Percentiles rank a stretch among this genome's conserved stretches.
These are phyloP conservation scores for Millerago galiae DNA, from an alignment of 805 yeast species.

Conservation along the genomic window DNA sequence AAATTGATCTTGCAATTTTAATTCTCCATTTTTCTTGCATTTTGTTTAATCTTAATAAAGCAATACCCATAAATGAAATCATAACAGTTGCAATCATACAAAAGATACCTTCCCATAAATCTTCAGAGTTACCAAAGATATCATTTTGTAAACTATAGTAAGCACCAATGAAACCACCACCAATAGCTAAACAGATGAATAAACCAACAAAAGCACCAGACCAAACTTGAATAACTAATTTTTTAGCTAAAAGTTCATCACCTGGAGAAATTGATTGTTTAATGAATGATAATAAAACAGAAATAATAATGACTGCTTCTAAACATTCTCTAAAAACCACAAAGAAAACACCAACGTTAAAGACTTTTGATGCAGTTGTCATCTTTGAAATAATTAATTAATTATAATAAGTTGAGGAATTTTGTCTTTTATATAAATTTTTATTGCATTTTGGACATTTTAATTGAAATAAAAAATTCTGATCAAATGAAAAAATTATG, in stretches of 20 bases:
- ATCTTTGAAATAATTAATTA: neutral
- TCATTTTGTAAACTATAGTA: conserved; percentile 77
- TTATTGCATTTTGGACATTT: too few relatives aligned
- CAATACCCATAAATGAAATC: conserved; percentile 92
- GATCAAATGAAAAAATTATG: too few relatives aligned
- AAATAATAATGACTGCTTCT: conserved; percentile 88
- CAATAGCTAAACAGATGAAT: conserved; percentile 71
- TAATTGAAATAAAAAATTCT: too few relatives aligned
- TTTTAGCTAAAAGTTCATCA: conserved; percentile 50
- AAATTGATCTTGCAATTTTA: conserved; percentile 80
- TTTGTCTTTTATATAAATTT: neutral
- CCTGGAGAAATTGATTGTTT: conserved; percentile 72
- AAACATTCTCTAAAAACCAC: conserved; percentile 89
- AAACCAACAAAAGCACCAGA: conserved; percentile 70
- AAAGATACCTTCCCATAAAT: conserved; percentile 95
- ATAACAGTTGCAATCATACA: conserved; percentile 84
- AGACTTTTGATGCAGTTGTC: conserved; percentile 12
- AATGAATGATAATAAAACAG: conserved; percentile 85
- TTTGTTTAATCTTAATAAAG: conserved; percentile 92
- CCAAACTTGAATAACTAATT: conserved; percentile 80
- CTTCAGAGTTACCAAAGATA: conserved; percentile 84
- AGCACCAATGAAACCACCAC: conserved; percentile 92
- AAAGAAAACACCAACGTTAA: conserved; percentile 59
- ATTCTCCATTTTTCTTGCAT: conserved; percentile 97
- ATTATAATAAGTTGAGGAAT: neutral